Conservation (phyloP, 192 early-diverging fungal genomes). For the Coemansia sp. region DNA sequence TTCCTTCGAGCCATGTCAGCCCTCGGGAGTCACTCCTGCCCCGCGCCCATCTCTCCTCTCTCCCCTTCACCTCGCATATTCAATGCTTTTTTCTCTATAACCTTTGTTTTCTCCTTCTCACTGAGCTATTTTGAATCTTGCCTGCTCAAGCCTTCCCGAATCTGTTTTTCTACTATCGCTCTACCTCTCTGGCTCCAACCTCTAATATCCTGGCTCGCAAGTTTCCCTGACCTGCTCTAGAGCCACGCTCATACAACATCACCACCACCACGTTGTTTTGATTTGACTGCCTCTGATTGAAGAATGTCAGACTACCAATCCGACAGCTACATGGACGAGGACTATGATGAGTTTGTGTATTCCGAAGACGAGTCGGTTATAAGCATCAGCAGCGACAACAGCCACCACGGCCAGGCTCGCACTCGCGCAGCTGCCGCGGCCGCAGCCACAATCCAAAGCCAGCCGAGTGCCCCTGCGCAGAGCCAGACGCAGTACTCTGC, state of each 20-base stretch:
- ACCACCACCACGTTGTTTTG: too few relatives aligned
- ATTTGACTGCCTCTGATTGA: neutral
- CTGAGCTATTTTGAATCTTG: neutral
- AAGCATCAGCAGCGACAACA: neutral
- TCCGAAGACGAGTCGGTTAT: conserved; percentile 27
- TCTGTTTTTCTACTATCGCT: neutral
- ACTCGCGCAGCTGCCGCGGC: neutral
- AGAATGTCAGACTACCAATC: conserved; percentile 30
- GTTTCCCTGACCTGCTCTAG: neutral
- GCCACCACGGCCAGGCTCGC: neutral
- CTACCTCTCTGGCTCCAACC: neutral
- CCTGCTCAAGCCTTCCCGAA: neutral
- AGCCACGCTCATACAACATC: too few relatives aligned
- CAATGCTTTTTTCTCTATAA: neutral
- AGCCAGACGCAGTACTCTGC: conserved; percentile 27
- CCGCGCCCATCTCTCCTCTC: neutral
- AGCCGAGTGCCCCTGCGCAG: neutral
- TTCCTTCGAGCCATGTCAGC: neutral
- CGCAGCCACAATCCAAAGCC: neutral
- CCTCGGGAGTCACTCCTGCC: neutral
- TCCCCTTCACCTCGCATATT: neutral
- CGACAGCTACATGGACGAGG: conserved; percentile 45
- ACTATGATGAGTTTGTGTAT: conserved; percentile 36
- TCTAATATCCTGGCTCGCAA: neutral
- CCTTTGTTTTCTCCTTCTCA: neutral